Conservation (phyloP, 2,329 filamentous ascomycete species). For the Setomelanomma holmii region DNA sequence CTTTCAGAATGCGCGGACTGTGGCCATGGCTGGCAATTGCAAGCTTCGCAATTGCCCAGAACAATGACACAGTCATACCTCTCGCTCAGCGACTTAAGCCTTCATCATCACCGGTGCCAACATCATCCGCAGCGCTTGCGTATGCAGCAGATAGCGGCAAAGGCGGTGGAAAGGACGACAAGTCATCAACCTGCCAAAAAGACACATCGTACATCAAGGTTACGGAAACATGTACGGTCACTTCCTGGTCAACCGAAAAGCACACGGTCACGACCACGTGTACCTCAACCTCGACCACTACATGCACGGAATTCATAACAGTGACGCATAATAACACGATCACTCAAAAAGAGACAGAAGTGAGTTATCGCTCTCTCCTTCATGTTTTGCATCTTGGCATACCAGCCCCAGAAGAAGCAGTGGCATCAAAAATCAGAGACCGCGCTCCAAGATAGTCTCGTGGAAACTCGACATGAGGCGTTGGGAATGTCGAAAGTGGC, state of each 20-base stretch:
- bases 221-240: conserved; percentile 6
- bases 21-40: conserved; percentile 33
- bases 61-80: conserved; percentile 21
- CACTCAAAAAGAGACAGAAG: conserved; percentile 10
- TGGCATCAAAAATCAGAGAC: too few species aligned
- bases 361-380: too few species aligned
- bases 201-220: not conserved
- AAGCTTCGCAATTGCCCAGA: conserved; percentile 26
- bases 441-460: too few species aligned
- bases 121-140: not conserved
- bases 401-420: too few species aligned
- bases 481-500: too few species aligned
- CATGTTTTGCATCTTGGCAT: too few species aligned
- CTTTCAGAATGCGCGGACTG: conserved; percentile 39
- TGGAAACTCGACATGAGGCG: too few species aligned
- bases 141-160: not conserved
- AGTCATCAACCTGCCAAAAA: conserved; percentile 6
- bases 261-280: not conserved
- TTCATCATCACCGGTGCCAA: conserved; percentile 1
- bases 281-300: conserved; percentile 14
- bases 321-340: conserved; percentile 14
- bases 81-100: conserved; percentile 1
- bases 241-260: not conserved
- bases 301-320: conserved; percentile 11
- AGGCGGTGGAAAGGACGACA: not conserved